Percentiles rank a stretch among this genome's conserved stretches.
Conservation (phyloP, 2,329 filamentous ascomycete genomes). For the Cladosporium velox region DNA sequence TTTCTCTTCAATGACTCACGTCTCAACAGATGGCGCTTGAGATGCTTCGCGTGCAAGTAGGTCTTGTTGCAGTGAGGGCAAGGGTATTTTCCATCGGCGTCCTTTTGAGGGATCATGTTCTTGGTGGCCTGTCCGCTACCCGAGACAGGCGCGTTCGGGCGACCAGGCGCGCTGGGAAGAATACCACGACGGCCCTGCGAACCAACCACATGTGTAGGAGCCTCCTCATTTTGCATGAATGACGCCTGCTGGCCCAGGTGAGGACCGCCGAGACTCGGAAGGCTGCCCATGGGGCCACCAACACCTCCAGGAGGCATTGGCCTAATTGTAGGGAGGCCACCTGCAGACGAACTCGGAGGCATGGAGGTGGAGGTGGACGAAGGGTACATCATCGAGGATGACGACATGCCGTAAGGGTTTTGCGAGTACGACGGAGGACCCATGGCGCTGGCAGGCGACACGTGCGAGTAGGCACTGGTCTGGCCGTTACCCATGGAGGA, state of each 20-base stretch:
- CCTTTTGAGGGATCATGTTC: conserved; percentile 87
- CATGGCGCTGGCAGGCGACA: conserved; percentile 38
- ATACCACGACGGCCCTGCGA: conserved; percentile 92
- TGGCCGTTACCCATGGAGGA: conserved; percentile 32
- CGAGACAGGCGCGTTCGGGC: conserved; percentile 72
- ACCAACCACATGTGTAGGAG: conserved; percentile 86
- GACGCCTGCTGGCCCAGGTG: conserved; percentile 37
- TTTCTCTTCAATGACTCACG: conserved; percentile 66
- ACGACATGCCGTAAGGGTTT: conserved; percentile 31
- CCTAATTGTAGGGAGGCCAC: conserved; percentile 43
- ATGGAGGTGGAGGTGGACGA: conserved; percentile 37
- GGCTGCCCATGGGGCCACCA: conserved; percentile 35
- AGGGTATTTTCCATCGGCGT: conserved; percentile 96
- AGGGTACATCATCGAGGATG: conserved; percentile 36
- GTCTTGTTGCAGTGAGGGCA: conserved; percentile 98
- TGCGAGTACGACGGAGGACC: conserved; percentile 37
- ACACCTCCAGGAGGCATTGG: conserved; percentile 45
- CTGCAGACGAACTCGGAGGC: conserved; percentile 28
- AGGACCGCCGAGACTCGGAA: conserved; percentile 40
- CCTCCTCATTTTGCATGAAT: conserved; percentile 44
- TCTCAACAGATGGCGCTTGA: conserved; percentile 92
- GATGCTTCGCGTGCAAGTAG: conserved; percentile 93
- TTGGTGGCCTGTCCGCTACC: conserved; percentile 63
- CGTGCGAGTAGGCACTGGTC: conserved; percentile 35
- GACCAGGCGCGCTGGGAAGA: conserved; percentile 83